phyloP scores from a whole-genome alignment of 1,284 basidiomycete species.

The Papiliotrema terrestris region DNA sequence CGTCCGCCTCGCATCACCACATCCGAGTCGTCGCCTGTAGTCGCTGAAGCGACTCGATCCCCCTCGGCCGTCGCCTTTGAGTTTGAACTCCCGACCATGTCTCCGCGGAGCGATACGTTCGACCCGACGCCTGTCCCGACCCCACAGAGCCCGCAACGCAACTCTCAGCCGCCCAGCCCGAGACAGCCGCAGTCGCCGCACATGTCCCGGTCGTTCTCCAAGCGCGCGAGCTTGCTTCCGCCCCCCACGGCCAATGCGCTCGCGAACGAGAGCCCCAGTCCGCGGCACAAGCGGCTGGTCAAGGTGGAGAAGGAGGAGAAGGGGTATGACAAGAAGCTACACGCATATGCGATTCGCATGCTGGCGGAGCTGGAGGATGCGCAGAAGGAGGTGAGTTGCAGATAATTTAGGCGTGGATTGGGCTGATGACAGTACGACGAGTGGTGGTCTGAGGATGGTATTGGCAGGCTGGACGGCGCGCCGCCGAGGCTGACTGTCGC shows the following conservation, averaged over 20 bases:
- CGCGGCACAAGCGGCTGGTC: slow-evolving; percentile 1
- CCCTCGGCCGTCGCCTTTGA: slow-evolving; percentile 38
- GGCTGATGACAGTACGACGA: slow-evolving; percentile 42
- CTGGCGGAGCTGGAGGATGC: slow-evolving; percentile 53
- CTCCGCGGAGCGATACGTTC: slow-evolving; percentile 48
- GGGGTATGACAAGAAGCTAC: slow-evolving; percentile 42
- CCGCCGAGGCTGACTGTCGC: slow-evolving; percentile 49
- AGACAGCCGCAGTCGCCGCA: slow-evolving; percentile 37
- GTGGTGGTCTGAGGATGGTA: slow-evolving; percentile 49
- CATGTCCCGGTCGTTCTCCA: slow-evolving; percentile 48
- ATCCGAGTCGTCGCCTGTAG: slow-evolving; percentile 11
- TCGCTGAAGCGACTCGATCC: neutral
- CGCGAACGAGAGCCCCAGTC: neutral
- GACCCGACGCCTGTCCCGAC: slow-evolving; percentile 29
- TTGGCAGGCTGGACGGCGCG: slow-evolving; percentile 45
- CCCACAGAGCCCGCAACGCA: slow-evolving; percentile 15
- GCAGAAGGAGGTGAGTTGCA: slow-evolving; percentile 47
- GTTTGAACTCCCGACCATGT: slow-evolving; percentile 48
- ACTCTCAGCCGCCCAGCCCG: slow-evolving; percentile 32
- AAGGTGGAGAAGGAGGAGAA: slow-evolving; percentile 11
- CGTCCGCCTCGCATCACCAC: slow-evolving; percentile 37
- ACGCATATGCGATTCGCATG: slow-evolving; percentile 52
- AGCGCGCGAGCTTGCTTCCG: slow-evolving; percentile 46
- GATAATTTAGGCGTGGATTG: neutral
- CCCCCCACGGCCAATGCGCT: slow-evolving; percentile 33